Percentiles rank a stretch among this genome's conserved stretches.
phyloP scores from a whole-genome alignment of 768 basidiomycete species.

The Lactarius tabidus region DNA sequence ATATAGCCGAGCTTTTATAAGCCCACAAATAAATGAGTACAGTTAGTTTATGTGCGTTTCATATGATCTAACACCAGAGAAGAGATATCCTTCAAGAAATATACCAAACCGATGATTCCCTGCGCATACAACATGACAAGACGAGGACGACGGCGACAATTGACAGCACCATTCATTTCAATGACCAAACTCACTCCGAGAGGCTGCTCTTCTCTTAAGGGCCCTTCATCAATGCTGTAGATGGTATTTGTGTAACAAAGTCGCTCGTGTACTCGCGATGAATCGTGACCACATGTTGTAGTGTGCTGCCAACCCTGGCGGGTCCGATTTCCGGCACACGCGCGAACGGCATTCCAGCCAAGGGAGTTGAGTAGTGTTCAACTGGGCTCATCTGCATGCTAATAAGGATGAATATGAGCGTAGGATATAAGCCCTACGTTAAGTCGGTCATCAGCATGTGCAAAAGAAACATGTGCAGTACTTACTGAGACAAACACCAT shows the following conservation, averaged over 20 bases:
- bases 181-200: too few species aligned
- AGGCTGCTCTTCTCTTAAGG: too few species aligned
- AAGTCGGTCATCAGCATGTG: not conserved
- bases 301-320: not conserved
- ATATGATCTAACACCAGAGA: too few species aligned
- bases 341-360: conserved; percentile 6
- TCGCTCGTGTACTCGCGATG: conserved; percentile 3
- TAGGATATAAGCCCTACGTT: conserved; percentile 11
- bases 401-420: conserved; percentile 15
- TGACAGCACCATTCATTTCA: too few species aligned
- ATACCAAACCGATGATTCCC: too few species aligned
- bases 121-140: too few species aligned
- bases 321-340: not conserved
- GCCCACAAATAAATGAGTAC: too few species aligned
- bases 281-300: not conserved
- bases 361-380: conserved; percentile 3
- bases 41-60: too few species aligned
- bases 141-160: too few species aligned
- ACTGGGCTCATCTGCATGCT: conserved; percentile 21
- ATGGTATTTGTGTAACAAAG: conserved; percentile 4
- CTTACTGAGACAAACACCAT: conserved; percentile 10
- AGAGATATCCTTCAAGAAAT: too few species aligned
- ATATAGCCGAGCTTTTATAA: too few species aligned
- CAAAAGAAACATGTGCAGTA: not conserved
- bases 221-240: conserved; percentile 4